A percentile compares a stretch with the other conserved stretches of the same genome.
Evolutionary conservation across 805 yeast genomes (phyloP).

Genomic region (Torulaspora maleeae): DNA sequence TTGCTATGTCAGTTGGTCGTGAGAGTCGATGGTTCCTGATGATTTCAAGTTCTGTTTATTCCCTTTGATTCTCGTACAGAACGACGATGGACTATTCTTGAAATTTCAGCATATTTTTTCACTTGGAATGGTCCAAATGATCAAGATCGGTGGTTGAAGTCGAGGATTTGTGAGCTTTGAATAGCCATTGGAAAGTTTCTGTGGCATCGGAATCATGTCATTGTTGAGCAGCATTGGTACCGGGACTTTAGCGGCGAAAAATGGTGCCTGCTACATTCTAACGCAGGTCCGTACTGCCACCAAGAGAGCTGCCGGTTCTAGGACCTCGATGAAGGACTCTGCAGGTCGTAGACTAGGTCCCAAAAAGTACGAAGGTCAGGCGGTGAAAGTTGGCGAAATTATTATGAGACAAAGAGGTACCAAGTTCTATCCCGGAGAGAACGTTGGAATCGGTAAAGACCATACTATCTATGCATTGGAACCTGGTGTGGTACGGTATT

Average conservation of each 20-base stretch:
- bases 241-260: slow-evolving; percentile 9
- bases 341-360: slow-evolving; percentile 93
- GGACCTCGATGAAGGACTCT: slow-evolving; percentile 87
- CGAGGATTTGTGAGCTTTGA: background rate
- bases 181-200: background rate
- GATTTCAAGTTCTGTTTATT: background rate
- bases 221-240: slow-evolving; percentile 4
- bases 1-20: too few relatives aligned
- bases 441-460: slow-evolving; percentile 84
- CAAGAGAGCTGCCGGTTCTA: slow-evolving; percentile 92
- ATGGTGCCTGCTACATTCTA: slow-evolving; percentile 15
- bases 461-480: slow-evolving; percentile 88
- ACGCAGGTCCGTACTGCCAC: slow-evolving; percentile 77
- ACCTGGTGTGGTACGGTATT: slow-evolving; percentile 89
- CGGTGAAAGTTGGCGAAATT: slow-evolving; percentile 78
- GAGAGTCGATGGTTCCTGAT: background rate
- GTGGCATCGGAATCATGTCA: background rate
- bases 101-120: background rate
- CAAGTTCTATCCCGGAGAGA: slow-evolving; percentile 89
- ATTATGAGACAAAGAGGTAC: slow-evolving; percentile 94
- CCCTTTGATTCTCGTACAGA: background rate
- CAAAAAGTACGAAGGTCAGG: slow-evolving; percentile 71
- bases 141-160: background rate
- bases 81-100: background rate
- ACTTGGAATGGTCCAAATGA: background rate